Evolutionary conservation across 2,329 filamentous ascomycete genomes (phyloP).

Genomic region (Microdochium bolleyi): DNA sequence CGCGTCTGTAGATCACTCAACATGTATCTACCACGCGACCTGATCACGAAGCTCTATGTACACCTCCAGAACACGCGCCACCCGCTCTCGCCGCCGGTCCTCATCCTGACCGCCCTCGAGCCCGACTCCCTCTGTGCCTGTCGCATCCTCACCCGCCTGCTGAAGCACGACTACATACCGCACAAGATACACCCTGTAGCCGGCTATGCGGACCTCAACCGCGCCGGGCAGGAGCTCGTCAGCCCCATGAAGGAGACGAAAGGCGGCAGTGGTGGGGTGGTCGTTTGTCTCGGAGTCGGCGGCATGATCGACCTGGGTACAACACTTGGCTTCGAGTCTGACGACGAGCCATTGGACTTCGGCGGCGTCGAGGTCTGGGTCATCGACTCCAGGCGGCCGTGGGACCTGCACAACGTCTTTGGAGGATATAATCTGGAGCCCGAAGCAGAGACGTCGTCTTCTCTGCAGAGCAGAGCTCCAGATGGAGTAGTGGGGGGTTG

Average conservation of each 20-base stretch:
- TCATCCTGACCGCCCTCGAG: conserved; percentile 88
- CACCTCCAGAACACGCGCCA: conserved; percentile 82
- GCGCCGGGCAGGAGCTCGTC: conserved; percentile 70
- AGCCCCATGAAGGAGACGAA: conserved; percentile 77
- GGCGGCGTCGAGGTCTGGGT: conserved; percentile 94
- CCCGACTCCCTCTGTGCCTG: conserved; percentile 94
- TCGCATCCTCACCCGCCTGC: conserved; percentile 83
- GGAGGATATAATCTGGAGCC: conserved; percentile 58
- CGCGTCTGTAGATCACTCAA: conserved; percentile 15
- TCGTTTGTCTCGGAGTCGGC: conserved; percentile 87
- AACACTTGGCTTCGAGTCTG: conserved; percentile 65
- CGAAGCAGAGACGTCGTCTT: conserved; percentile 35
- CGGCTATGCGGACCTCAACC: conserved; percentile 83
- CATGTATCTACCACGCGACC: conserved; percentile 91
- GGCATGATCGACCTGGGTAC: conserved; percentile 82
- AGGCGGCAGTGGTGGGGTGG: conserved; percentile 80
- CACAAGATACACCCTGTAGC: conserved; percentile 95
- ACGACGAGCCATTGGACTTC: conserved; percentile 59
- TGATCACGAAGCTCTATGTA: conserved; percentile 85
- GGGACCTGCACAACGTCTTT: conserved; percentile 93
- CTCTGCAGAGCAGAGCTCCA: conserved; percentile 43
- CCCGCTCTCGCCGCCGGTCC: conserved; percentile 81
- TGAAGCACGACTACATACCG: conserved; percentile 95
- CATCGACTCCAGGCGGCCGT: conserved; percentile 82
- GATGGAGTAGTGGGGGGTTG: conserved; percentile 65